Conservation (phyloP, 805 yeast species). For the Zygoascus flipseniorum region DNA sequence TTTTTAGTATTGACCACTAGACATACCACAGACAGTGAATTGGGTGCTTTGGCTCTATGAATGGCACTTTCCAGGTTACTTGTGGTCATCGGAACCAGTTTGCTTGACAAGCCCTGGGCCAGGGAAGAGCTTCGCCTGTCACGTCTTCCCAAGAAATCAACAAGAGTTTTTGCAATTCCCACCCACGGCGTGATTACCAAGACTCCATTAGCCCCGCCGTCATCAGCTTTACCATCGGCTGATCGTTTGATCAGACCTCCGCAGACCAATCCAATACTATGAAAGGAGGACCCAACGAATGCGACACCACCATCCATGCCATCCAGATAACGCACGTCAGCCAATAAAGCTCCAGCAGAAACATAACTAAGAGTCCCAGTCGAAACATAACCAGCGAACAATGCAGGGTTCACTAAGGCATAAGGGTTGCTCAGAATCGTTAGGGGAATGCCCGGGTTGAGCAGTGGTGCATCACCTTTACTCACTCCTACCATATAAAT, state of each 20-base stretch:
- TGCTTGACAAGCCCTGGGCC: neutral
- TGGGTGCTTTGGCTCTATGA: slow-evolving; percentile 5
- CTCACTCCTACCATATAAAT: neutral
- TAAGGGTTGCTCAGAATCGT: slow-evolving; percentile 26
- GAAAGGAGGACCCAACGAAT: neutral
- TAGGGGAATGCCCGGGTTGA: slow-evolving; percentile 1
- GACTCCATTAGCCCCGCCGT: slow-evolving; percentile 25
- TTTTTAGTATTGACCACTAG: neutral
- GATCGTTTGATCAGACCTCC: slow-evolving; percentile 26
- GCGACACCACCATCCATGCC: slow-evolving; percentile 31
- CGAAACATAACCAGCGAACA: slow-evolving; percentile 25
- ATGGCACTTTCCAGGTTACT: neutral
- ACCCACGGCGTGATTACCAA: slow-evolving; percentile 25
- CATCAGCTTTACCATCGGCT: slow-evolving; percentile 17
- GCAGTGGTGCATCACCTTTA: neutral
- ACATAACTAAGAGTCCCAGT: slow-evolving; percentile 22
- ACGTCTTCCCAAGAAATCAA: neutral
- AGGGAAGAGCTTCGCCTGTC: neutral
- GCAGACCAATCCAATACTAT: slow-evolving; percentile 5
- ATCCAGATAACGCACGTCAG: slow-evolving; percentile 27
- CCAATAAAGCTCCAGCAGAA: slow-evolving; percentile 14
- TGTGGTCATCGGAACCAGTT: neutral
- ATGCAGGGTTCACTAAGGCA: slow-evolving; percentile 26
- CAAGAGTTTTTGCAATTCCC: slow-evolving; percentile 9
- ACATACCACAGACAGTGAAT: neutral